phyloP scores from a whole-genome alignment of 2,329 filamentous ascomycete species.

The Trichoderma citrinoviride region DNA sequence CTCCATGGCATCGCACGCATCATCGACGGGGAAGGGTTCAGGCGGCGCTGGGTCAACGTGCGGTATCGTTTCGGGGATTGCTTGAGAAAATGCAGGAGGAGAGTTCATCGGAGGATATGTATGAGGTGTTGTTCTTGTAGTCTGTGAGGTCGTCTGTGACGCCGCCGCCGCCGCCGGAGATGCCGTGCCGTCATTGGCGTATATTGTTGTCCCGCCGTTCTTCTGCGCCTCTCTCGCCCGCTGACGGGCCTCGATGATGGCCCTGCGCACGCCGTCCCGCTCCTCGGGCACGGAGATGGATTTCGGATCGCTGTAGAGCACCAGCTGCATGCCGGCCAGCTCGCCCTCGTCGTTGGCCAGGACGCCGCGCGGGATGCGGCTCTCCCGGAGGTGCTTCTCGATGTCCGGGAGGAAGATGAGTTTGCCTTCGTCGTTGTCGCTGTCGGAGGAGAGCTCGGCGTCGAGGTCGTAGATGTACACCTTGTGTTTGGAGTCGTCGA shows the following conservation, averaged over 20 bases:
- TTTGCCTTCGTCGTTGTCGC: constrained; percentile 49
- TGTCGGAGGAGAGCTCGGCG: constrained; percentile 68
- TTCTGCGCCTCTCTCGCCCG: constrained; percentile 61
- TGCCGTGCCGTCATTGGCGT: not conserved
- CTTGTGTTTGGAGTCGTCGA: constrained; percentile 83
- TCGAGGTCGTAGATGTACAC: constrained; percentile 91
- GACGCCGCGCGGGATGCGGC: constrained; percentile 66
- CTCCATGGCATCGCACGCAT: constrained; percentile 66
- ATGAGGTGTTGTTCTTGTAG: not conserved
- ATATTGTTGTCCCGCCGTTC: not conserved
- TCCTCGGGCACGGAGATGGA: constrained; percentile 74
- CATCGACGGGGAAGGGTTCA: constrained; percentile 11
- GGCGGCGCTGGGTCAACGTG: not conserved
- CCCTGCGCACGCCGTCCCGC: constrained; percentile 74
- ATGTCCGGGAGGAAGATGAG: constrained; percentile 84
- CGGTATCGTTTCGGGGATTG: not conserved
- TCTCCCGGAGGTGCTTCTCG: constrained; percentile 71
- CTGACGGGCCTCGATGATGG: constrained; percentile 75
- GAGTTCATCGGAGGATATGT: too few species aligned
- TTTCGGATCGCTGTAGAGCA: constrained; percentile 78
- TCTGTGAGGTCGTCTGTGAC: not conserved
- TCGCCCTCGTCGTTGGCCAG: constrained; percentile 56
- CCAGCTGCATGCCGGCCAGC: constrained; percentile 65
- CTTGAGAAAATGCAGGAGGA: too few species aligned
- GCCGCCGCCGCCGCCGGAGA: not conserved